phyloP scores from a whole-genome alignment of 306 rosid species.

The Cicer bijugum region DNA sequence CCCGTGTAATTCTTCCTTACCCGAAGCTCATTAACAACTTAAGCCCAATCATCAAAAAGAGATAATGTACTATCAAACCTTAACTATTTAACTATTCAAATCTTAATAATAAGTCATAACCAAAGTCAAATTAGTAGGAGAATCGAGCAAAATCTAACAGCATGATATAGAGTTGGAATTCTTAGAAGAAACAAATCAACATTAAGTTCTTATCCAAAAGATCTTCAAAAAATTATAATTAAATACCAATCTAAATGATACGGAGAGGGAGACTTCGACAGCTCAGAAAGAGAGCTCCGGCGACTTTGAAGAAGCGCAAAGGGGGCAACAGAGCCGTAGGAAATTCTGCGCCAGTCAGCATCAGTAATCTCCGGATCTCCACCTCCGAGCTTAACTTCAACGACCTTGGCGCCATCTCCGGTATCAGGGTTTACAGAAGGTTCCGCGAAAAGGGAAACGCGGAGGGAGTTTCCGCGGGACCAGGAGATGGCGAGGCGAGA shows the following conservation, averaged over 20 bases:
- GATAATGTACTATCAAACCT: neutral
- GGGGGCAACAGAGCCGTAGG: constrained; percentile 81
- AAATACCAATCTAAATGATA: constrained; percentile 78
- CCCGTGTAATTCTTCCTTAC: too few relatives aligned
- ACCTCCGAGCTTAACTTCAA: constrained; percentile 69
- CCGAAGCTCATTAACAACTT: too few relatives aligned
- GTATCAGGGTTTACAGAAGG: constrained; percentile 44
- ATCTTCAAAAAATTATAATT: constrained; percentile 21
- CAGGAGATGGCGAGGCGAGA: constrained; percentile 77
- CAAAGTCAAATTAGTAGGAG: neutral
- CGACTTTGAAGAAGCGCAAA: constrained; percentile 89
- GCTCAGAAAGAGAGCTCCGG: constrained; percentile 57
- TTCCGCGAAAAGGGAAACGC: constrained; percentile 62
- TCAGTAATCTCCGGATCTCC: constrained; percentile 68
- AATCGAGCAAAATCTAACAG: neutral
- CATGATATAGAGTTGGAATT: neutral
- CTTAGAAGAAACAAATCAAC: neutral
- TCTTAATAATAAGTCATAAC: neutral
- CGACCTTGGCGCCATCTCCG: constrained; percentile 61
- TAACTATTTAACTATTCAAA: neutral
- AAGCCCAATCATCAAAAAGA: neutral
- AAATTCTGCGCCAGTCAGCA: constrained; percentile 68
- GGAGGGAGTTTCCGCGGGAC: constrained; percentile 81
- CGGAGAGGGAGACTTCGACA: constrained; percentile 60
- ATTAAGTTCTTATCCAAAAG: too few relatives aligned